These are phyloP conservation scores for Dorcoceras hygrometricum DNA, from an alignment of 257 asterid species.

Conservation along the genomic window DNA sequence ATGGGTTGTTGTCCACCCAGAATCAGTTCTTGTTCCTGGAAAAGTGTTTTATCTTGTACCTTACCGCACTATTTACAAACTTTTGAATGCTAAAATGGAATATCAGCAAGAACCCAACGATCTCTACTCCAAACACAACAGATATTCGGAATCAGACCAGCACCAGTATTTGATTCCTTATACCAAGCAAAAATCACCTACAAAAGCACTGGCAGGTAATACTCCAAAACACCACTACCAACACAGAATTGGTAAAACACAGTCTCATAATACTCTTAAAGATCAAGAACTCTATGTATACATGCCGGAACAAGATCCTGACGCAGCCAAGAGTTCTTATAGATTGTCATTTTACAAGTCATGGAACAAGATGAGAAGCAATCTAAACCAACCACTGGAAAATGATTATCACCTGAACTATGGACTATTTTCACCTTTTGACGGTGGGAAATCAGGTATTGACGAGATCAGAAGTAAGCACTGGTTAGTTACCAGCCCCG, in stretches of 20 bases:
- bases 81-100: slow-evolving; percentile 28
- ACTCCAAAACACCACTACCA: slow-evolving; percentile 25
- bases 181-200: background rate
- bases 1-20: slow-evolving; percentile 60
- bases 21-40: slow-evolving; percentile 40
- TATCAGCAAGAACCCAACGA: slow-evolving; percentile 11
- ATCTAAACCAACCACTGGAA: slow-evolving; percentile 10
- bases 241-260: slow-evolving; percentile 22
- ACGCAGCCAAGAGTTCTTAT: slow-evolving; percentile 11
- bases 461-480: background rate
- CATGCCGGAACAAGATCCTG: slow-evolving; percentile 18
- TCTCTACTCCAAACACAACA: background rate
- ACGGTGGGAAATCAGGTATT: background rate
- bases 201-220: slow-evolving; percentile 23
- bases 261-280: background rate
- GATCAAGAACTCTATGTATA: slow-evolving; percentile 5
- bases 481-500: slow-evolving; percentile 12
- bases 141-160: background rate
- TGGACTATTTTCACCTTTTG: slow-evolving; percentile 14
- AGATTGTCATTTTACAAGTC: slow-evolving; percentile 28
- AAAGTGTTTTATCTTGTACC: slow-evolving; percentile 37
- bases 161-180: slow-evolving; percentile 1
- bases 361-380: slow-evolving; percentile 35
- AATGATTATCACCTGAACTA: slow-evolving; percentile 9
- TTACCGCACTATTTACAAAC: slow-evolving; percentile 30